Evolutionary conservation across 805 yeast genomes (phyloP).

Genomic region (Candida parachauliodes): DNA sequence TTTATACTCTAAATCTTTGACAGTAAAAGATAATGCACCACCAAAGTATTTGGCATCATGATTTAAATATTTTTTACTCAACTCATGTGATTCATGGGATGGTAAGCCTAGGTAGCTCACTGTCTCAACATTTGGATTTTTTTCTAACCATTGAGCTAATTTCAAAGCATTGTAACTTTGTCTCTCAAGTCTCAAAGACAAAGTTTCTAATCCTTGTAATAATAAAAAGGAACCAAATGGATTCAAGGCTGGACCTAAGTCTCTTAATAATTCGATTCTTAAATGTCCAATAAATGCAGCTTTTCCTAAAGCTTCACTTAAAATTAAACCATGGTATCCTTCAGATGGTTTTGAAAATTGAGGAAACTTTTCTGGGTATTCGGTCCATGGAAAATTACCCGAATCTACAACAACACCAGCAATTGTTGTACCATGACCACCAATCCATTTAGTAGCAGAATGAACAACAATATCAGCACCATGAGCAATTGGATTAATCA

Average conservation of each 20-base stretch:
- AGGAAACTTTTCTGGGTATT: slow-evolving; percentile 84
- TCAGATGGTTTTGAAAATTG: slow-evolving; percentile 88
- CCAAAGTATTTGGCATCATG: slow-evolving; percentile 66
- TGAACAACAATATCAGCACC: slow-evolving; percentile 93
- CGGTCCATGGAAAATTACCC: slow-evolving; percentile 89
- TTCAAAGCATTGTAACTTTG: slow-evolving; percentile 79
- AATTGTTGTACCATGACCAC: slow-evolving; percentile 94
- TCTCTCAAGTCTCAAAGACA: slow-evolving; percentile 91
- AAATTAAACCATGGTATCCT: slow-evolving; percentile 86
- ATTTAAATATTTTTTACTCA: slow-evolving; percentile 75
- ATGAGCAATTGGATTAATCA: slow-evolving; percentile 76
- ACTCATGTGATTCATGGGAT: slow-evolving; percentile 72
- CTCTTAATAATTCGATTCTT: slow-evolving; percentile 84
- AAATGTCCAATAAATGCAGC: slow-evolving; percentile 75
- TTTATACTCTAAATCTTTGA: slow-evolving; percentile 53
- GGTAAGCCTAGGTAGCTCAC: slow-evolving; percentile 91
- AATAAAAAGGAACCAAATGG: slow-evolving; percentile 87
- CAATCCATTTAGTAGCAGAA: slow-evolving; percentile 97
- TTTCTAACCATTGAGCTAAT: slow-evolving; percentile 74
- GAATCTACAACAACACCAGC: slow-evolving; percentile 89
- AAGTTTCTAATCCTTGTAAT: slow-evolving; percentile 90
- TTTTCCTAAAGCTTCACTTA: slow-evolving; percentile 78
- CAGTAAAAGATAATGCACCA: slow-evolving; percentile 86
- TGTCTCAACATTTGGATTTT: slow-evolving; percentile 73
- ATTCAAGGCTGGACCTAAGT: slow-evolving; percentile 82